Evolutionary conservation across 75 land plant species (phyloP).

Genomic region (Adiantum capillusveneris): DNA sequence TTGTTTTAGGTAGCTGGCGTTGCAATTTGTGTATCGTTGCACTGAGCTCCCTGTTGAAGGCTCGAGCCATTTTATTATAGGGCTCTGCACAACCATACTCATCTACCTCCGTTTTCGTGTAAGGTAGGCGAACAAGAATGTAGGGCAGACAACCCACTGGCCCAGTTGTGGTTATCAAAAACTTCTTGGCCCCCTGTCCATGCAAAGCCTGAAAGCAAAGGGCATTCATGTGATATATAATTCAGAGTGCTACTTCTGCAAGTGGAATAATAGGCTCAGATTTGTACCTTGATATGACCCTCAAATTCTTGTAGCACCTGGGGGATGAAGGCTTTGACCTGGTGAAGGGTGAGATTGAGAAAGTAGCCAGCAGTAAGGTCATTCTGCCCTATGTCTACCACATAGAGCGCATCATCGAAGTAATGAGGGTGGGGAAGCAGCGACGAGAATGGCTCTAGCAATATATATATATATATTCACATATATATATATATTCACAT

Average conservation of each 20-base stretch:
- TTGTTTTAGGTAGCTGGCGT: constrained; percentile 31
- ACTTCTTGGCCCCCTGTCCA: constrained; percentile 33
- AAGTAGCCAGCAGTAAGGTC: constrained; percentile 40
- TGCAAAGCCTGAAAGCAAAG: constrained; percentile 27
- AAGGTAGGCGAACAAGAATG: constrained; percentile 21
- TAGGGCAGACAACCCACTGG: constrained; percentile 54
- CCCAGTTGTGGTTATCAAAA: constrained; percentile 52
- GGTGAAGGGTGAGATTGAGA: constrained; percentile 8
- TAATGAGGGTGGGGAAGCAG: constrained; percentile 25
- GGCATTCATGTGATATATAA: too few species aligned
- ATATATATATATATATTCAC: too few species aligned
- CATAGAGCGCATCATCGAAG: constrained; percentile 45
- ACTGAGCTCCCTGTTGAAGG: constrained; percentile 46
- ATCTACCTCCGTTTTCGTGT: constrained; percentile 25
- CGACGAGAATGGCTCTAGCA: constrained; percentile 6
- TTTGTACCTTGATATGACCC: constrained; percentile 29
- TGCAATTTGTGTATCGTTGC: constrained; percentile 32
- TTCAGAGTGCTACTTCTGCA: too few species aligned
- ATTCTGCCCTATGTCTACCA: constrained; percentile 60
- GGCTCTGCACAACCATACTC: constrained; percentile 39
- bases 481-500: too few species aligned
- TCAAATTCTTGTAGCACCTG: constrained; percentile 32
- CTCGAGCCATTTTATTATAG: constrained; percentile 39
- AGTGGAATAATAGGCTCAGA: too few species aligned
- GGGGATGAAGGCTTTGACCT: constrained; percentile 28